Conservation (phyloP, 2,329 filamentous ascomycete species). For the Nothophoma quercina region DNA sequence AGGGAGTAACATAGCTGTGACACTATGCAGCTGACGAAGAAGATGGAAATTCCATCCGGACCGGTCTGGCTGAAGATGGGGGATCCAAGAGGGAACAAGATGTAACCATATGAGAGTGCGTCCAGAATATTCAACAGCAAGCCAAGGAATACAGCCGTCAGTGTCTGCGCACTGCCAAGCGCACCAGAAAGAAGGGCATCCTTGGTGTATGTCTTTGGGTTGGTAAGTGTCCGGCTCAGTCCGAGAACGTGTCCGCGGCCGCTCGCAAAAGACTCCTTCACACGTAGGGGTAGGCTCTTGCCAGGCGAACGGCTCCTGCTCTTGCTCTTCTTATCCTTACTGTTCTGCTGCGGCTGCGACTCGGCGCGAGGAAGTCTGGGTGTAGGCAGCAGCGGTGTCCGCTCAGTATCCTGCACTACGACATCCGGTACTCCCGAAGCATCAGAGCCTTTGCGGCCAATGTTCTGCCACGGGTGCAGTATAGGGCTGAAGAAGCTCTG, state of each 20-base stretch:
- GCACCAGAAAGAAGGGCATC: constrained; percentile 69
- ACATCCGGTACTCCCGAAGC: constrained; percentile 27
- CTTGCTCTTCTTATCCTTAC: constrained; percentile 15
- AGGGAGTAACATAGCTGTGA: constrained; percentile 89
- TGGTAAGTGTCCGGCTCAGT: constrained; percentile 51
- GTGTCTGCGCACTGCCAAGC: constrained; percentile 71
- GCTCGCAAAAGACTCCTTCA: constrained; percentile 27
- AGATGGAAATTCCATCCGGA: constrained; percentile 95
- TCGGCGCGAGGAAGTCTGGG: constrained; percentile 38
- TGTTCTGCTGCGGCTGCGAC: constrained; percentile 24
- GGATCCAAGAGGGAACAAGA: constrained; percentile 89
- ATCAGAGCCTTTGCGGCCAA: constrained; percentile 2
- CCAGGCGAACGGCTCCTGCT: constrained; percentile 33
- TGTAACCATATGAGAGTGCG: constrained; percentile 88
- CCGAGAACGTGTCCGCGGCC: constrained; percentile 32
- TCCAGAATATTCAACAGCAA: constrained; percentile 91
- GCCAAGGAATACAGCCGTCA: constrained; percentile 89
- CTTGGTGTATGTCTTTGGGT: constrained; percentile 76
- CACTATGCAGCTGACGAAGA: constrained; percentile 97
- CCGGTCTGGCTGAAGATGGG: constrained; percentile 86
- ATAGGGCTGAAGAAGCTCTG: constrained; percentile 37
- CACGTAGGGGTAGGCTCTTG: constrained; percentile 20
- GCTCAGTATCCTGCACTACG: constrained; percentile 43
- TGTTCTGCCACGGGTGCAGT: constrained; percentile 1
- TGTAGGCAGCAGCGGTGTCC: constrained; percentile 50